Percentiles rank a stretch among this genome's conserved stretches.
Conservation (phyloP, 2,329 filamentous ascomycete genomes). For the Grosmannia serpens region DNA sequence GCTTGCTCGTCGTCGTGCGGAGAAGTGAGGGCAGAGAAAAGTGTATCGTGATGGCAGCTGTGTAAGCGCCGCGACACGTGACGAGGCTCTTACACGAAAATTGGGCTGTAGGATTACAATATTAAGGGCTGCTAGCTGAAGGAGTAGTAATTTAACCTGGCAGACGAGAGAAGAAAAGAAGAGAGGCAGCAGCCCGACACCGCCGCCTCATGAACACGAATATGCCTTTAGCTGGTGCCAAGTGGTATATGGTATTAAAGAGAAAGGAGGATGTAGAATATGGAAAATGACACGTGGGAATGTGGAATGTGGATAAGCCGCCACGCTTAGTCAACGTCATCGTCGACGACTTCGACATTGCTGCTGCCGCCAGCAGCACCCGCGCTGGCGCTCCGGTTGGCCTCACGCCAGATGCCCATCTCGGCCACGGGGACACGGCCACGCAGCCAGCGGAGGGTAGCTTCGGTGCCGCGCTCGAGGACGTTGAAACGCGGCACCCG, state of each 20-base stretch:
- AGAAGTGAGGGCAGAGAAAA: not conserved
- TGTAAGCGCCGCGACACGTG: not conserved
- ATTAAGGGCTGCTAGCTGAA: not conserved
- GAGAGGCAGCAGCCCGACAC: not conserved
- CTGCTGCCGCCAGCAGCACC: conserved; percentile 2
- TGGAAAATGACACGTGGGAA: not conserved
- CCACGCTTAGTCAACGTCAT: not conserved
- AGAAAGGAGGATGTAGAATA: not conserved
- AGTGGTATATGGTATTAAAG: not conserved
- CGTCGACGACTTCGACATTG: not conserved
- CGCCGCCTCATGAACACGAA: not conserved
- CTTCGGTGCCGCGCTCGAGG: conserved; percentile 77
- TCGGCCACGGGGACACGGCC: conserved; percentile 58
- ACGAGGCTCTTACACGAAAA: not conserved
- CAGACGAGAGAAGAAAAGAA: not conserved
- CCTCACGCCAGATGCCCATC: conserved; percentile 43
- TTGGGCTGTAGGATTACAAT: not conserved
- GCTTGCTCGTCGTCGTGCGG: not conserved
- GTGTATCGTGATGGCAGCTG: not conserved
- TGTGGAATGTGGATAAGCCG: no score
- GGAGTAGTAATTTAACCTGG: not conserved
- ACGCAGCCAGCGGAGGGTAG: conserved; percentile 68
- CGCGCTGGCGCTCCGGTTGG: conserved; percentile 4
- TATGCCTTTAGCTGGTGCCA: not conserved
- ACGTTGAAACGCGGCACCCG: conserved; percentile 76